A percentile compares a stretch with the other conserved stretches of the same genome.
Conservation (phyloP, 1,284 basidiomycete species). For the Moesziomyces globuligerus region DNA sequence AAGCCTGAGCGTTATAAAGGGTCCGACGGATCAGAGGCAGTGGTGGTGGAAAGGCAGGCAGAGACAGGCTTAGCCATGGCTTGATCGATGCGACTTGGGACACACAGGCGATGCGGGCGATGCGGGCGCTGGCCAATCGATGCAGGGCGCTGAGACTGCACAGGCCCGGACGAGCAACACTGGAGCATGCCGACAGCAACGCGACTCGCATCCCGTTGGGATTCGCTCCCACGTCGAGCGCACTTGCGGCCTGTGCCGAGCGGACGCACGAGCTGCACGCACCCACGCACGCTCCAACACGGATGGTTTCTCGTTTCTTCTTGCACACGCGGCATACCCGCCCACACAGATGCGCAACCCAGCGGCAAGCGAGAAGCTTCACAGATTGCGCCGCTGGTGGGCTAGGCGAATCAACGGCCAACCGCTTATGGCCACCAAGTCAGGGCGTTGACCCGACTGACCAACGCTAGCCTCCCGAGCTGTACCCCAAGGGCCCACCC, state of each 20-base stretch:
- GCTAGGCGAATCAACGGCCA: neutral
- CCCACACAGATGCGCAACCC: neutral
- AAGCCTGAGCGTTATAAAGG: constrained; percentile 7
- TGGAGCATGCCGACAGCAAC: too few relatives aligned
- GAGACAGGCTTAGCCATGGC: neutral
- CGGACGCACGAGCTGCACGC: too few relatives aligned
- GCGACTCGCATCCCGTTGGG: too few relatives aligned
- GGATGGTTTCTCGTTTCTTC: neutral
- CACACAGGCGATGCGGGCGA: neutral
- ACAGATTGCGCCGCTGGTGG: neutral
- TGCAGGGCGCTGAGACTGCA: neutral
- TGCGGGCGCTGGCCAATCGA: neutral
- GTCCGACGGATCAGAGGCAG: constrained; percentile 6
- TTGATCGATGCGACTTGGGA: neutral
- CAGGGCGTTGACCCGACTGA: too few relatives aligned
- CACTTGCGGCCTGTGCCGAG: too few relatives aligned
- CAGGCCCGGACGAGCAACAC: neutral
- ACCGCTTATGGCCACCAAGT: neutral
- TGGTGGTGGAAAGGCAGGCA: constrained; percentile 5
- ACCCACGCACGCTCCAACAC: neutral
- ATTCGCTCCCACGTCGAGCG: too few relatives aligned
- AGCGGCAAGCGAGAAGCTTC: too few relatives aligned
- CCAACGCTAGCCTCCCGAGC: neutral
- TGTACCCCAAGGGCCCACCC: too few relatives aligned
- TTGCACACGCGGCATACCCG: neutral